Evolutionary conservation across 2,329 filamentous ascomycete genomes (phyloP).

Genomic region (Colletotrichum paranaense): DNA sequence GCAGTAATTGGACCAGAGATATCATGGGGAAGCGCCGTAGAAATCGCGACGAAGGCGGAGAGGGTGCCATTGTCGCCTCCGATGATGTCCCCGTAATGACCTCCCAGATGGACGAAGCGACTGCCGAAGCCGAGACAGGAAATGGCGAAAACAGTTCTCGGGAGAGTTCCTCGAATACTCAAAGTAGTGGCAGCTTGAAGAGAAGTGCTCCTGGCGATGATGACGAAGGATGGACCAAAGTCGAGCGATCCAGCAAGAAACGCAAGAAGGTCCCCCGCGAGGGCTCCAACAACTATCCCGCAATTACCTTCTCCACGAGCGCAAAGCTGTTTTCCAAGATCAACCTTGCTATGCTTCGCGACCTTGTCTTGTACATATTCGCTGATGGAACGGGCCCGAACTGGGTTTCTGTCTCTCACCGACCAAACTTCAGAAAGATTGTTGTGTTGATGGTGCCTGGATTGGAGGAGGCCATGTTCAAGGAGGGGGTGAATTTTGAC

Average conservation of each 20-base stretch:
- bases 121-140: background rate
- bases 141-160: background rate
- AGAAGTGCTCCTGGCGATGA: conserved; percentile 55
- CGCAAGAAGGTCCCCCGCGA: conserved; percentile 70
- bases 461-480: conserved; percentile 90
- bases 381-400: conserved; percentile 73
- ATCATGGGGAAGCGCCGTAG: conserved; percentile 24
- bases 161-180: conserved; percentile 35
- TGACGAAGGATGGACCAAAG: conserved; percentile 64
- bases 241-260: conserved; percentile 67
- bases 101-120: background rate
- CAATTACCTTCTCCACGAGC: conserved; percentile 67
- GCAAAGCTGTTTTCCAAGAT: conserved; percentile 71
- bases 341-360: conserved; percentile 71
- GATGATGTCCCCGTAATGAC: background rate
- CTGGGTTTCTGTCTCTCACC: conserved; percentile 72
- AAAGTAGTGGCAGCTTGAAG: conserved; percentile 58
- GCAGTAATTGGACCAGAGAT: background rate
- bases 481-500: conserved; percentile 64
- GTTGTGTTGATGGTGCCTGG: conserved; percentile 94
- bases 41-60: conserved; percentile 24
- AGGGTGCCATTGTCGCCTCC: conserved; percentile 16
- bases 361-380: conserved; percentile 73
- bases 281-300: conserved; percentile 68
- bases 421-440: conserved; percentile 78